Evolutionary conservation across 768 basidiomycete species (phyloP).

Genomic region (Pleurotus platypus): DNA sequence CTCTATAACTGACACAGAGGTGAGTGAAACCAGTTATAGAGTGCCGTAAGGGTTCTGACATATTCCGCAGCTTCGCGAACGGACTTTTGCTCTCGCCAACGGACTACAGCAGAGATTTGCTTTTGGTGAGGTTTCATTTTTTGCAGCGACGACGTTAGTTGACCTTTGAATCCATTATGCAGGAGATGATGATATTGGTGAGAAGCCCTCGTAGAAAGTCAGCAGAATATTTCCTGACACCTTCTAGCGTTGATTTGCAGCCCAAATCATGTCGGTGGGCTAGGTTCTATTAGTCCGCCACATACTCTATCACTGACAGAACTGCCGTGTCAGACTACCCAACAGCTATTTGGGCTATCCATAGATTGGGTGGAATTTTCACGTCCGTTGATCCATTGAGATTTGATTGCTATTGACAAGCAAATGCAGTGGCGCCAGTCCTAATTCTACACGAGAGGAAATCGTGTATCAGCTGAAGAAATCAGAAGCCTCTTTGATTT

Average conservation of each 20-base stretch:
- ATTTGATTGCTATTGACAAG: constrained; percentile 10
- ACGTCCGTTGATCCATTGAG: constrained; percentile 31
- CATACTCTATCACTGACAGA: not conserved
- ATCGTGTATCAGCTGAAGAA: constrained; percentile 46
- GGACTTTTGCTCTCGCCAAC: constrained; percentile 39
- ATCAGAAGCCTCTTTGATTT: constrained; percentile 37
- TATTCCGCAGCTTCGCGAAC: constrained; percentile 28
- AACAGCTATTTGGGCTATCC: constrained; percentile 45
- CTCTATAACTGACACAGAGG: constrained; percentile 35
- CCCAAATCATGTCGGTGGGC: constrained; percentile 49
- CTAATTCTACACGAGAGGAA: constrained; percentile 48
- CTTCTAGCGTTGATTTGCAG: constrained; percentile 46
- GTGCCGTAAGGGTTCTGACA: constrained; percentile 6
- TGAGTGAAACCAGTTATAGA: constrained; percentile 12
- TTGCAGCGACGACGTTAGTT: not conserved
- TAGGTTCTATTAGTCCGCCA: not conserved
- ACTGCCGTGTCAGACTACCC: constrained; percentile 37
- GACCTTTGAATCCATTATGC: not conserved
- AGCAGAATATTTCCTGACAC: no score
- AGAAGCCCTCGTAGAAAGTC: constrained; percentile 12
- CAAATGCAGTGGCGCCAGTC: constrained; percentile 47
- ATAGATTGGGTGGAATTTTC: constrained; percentile 47
- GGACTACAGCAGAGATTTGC: constrained; percentile 28
- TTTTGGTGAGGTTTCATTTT: constrained; percentile 27
- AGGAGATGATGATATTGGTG: constrained; percentile 51